Base-by-base conservation (phyloP, 139 green algal genomes). In the Asterochloris erici region DNA sequence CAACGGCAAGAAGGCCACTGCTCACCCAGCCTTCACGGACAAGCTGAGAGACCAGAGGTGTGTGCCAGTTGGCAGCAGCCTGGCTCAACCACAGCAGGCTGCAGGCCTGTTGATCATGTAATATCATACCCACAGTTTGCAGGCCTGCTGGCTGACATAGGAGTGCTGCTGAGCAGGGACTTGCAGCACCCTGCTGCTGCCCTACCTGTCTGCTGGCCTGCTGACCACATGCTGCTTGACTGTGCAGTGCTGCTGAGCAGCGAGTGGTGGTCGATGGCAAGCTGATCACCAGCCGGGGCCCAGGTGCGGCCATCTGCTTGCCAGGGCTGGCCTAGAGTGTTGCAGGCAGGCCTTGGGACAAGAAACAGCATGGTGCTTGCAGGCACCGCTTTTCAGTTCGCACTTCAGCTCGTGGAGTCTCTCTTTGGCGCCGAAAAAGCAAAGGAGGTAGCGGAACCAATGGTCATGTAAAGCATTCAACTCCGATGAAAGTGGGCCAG, bases 361-460 rank as follows among this genome's bases (percentile, higher is more conserved):
- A 10, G 38, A 10, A 54, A 54, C 38, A 54, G 38, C 38, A 54
- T 6, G 38, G 38, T 54, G 38, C 38, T 10, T 54, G 38, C 38
- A 54, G 96, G 95, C 0, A 98, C 97, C 0, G 90, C 97, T 0
- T 94, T 99, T 81, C 96, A 99, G 86, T 99, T 98, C 92, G 91
- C 95, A 16, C 89, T 99, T 73, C 79, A 81, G 2, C 91, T 98
- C 12, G 96, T 99, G 23, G 89, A 95, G 89, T 81, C 92, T 81
- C 87, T 99, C 82, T 98, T 93, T 80, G 95, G 95, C 0, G 81
- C 90, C 28, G 93, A 98, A 26, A 97, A 96, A 87, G 85, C 87
- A 85, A 62, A 88, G n/a, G 89, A 95, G 74, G 94, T 99, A 69
- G 95, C 94, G 11, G 91, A 84, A 14, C 96, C 96, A 26, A 98